These are phyloP conservation scores for Lachancea nothofagi DNA, from an alignment of 805 yeast genomes.

Conservation along the genomic window DNA sequence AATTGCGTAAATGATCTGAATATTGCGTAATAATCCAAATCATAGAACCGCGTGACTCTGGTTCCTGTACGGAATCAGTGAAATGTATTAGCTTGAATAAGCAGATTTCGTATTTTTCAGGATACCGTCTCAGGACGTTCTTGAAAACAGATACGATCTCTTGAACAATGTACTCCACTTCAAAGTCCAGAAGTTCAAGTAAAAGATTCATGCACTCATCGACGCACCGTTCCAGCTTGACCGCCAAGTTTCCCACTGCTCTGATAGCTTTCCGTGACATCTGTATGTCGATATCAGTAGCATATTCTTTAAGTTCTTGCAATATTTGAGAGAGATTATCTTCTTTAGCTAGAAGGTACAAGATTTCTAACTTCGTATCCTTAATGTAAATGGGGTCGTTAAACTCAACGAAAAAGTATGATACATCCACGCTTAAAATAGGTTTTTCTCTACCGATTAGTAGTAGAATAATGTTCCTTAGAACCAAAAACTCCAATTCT, in stretches of 20 bases:
- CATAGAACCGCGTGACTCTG: conserved; percentile 72
- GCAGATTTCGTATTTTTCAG: conserved; percentile 46
- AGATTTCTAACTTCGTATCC: conserved; percentile 83
- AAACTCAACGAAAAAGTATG: conserved; percentile 72
- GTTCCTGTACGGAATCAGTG: conserved; percentile 56
- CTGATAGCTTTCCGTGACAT: conserved; percentile 85
- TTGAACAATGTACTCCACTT: conserved; percentile 69
- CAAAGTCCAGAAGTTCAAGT: conserved; percentile 53
- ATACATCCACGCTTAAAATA: conserved; percentile 55
- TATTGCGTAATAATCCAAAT: conserved; percentile 83
- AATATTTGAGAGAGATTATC: conserved; percentile 56
- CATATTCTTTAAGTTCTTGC: conserved; percentile 76
- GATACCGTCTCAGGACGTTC: conserved; percentile 72
- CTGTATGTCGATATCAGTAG: conserved; percentile 77
- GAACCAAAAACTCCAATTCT: conserved; percentile 76
- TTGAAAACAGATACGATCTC: conserved; percentile 73
- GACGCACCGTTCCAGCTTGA: conserved; percentile 56
- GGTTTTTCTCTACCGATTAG: conserved; percentile 61
- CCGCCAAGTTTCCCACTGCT: conserved; percentile 85
- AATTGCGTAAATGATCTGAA: conserved; percentile 39
- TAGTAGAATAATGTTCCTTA: conserved; percentile 73
- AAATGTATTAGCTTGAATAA: conserved; percentile 39
- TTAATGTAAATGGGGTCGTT: conserved; percentile 86
- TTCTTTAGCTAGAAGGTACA: conserved; percentile 70
- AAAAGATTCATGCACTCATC: conserved; percentile 59